A percentile compares a stretch with the other conserved stretches of the same genome.
phyloP scores from a whole-genome alignment of 2,329 filamentous ascomycete species.

The Penicillium sp. region DNA sequence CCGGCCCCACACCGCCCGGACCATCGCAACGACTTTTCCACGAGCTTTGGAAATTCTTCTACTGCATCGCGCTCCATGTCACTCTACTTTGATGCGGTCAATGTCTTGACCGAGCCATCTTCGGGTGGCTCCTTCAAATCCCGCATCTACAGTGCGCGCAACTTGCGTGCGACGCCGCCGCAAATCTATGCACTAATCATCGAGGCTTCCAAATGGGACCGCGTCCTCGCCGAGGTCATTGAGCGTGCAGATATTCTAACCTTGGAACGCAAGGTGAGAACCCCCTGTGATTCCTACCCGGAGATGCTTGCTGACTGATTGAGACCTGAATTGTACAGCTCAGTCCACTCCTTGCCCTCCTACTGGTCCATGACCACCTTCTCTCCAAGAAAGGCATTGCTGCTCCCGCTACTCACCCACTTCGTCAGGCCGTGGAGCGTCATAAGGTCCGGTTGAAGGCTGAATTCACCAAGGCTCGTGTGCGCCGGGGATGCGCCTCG shows the following conservation, averaged over 20 bases:
- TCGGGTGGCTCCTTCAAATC: conserved; percentile 87
- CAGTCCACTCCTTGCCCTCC: conserved; percentile 72
- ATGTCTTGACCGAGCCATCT: conserved; percentile 63
- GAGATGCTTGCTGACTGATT: conserved; percentile 38
- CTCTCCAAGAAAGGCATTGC: conserved; percentile 79
- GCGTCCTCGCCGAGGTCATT: conserved; percentile 82
- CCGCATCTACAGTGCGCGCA: conserved; percentile 70
- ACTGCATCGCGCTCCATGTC: conserved; percentile 61
- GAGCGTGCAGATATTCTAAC: conserved; percentile 72
- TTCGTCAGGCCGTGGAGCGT: conserved; percentile 70
- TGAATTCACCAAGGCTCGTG: conserved; percentile 76
- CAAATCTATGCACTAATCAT: conserved; percentile 85
- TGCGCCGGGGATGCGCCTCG: conserved; percentile 68
- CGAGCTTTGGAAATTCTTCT: background rate
- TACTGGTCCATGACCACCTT: conserved; percentile 83
- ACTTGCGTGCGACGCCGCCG: conserved; percentile 73
- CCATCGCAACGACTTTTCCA: background rate
- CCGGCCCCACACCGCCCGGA: background rate
- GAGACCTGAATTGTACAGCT: conserved; percentile 55
- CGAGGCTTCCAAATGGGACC: conserved; percentile 88
- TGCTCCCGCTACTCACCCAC: conserved; percentile 73
- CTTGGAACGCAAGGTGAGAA: conserved; percentile 76
- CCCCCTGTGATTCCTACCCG: background rate
- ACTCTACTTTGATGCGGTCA: conserved; percentile 87
- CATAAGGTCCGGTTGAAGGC: conserved; percentile 79